phyloP scores from a whole-genome alignment of 2,329 filamentous ascomycete species.

The Monosporascus cannonballus region DNA sequence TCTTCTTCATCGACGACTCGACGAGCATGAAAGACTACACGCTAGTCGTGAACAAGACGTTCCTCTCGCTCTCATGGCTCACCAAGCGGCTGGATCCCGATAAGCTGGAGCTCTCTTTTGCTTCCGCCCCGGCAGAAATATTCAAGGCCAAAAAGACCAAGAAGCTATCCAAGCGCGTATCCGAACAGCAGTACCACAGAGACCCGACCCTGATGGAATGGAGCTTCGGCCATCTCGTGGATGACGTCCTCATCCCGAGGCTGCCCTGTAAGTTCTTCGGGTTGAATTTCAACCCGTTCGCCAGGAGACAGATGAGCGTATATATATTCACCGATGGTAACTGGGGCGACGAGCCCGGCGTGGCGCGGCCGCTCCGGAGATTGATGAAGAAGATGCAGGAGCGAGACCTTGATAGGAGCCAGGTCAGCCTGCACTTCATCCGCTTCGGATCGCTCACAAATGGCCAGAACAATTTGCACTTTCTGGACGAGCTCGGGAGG shows the following conservation, averaged over 20 bases:
- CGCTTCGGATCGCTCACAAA: too few species aligned
- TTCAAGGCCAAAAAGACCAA: not conserved
- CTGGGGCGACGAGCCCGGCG: slow-evolving; percentile 7
- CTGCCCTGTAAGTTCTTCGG: slow-evolving; percentile 6
- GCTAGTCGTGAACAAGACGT: slow-evolving; percentile 3
- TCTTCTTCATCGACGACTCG: slow-evolving; percentile 17
- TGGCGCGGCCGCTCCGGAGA: slow-evolving; percentile 5
- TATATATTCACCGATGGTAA: slow-evolving; percentile 12
- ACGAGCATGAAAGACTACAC: slow-evolving; percentile 9
- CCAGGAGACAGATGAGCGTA: slow-evolving; percentile 1
- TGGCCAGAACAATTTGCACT: too few species aligned
- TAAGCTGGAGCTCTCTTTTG: slow-evolving; percentile 10
- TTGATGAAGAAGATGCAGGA: slow-evolving; percentile 2
- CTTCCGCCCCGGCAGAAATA: slow-evolving; percentile 1
- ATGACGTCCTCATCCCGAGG: slow-evolving; percentile 5
- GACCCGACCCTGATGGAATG: slow-evolving; percentile 7
- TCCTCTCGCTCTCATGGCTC: slow-evolving; percentile 4
- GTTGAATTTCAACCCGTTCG: slow-evolving; percentile 5
- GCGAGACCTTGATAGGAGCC: slow-evolving; percentile 5
- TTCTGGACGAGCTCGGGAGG: too few species aligned
- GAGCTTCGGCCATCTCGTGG: slow-evolving; percentile 4
- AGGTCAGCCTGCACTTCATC: not conserved
- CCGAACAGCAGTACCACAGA: slow-evolving; percentile 1
- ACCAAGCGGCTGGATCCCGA: slow-evolving; percentile 8
- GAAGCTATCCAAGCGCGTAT: slow-evolving; percentile 2